Evolutionary conservation across 2,329 filamentous ascomycete genomes (phyloP), one percentile per base, ranked within the genome.

Genomic region (Amesomyces nigricolor): DNA sequence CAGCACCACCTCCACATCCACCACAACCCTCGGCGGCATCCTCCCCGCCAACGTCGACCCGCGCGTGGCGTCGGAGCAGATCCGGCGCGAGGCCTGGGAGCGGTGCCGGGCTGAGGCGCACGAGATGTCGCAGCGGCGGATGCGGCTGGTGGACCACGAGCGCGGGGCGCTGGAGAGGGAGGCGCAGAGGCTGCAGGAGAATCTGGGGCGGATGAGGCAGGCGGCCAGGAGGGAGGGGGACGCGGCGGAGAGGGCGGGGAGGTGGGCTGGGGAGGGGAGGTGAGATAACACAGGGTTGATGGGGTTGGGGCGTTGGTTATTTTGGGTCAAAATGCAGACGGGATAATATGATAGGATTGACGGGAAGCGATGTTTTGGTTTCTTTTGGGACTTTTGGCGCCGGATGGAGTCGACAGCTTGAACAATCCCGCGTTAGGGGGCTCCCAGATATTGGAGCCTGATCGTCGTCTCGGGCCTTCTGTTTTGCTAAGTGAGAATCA

Each of bases 91-190:
- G 48, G 62, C 61, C 3, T 62, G 62, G 60, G 49, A 57, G 22
- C 60, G 61, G 7, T 60, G 58, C 60, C 54, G 55, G 44, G 54
- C 56, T 35, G 58, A 63, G 45, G 57, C 56, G 9, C 6, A 32
- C 19, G 61, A 58, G 53, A 62, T 64, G 61, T 51, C 55, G 43
- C 59, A 62, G 53, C 56, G 61, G 4, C 50, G 62, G 10, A 32
- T 60, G 32, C 52, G 58, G 57, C 54, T 64, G 51, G 40, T 59
- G 14, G 54, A 60, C 48, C 58, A 60, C 46, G 62, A 63, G 44
- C 51, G 51, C 5, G 61, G 61, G 19, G 59, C 58, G 17, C 53
- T 64, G n/a, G 58, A 63, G 30, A 51, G 58, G 1, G 61, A 64
- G 52, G 58, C 55, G 14, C 43, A 58, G 44, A 48, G 57, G 50